phyloP scores from a whole-genome alignment of 2,329 filamentous ascomycete species.

The Ophiostoma angusticollis region DNA sequence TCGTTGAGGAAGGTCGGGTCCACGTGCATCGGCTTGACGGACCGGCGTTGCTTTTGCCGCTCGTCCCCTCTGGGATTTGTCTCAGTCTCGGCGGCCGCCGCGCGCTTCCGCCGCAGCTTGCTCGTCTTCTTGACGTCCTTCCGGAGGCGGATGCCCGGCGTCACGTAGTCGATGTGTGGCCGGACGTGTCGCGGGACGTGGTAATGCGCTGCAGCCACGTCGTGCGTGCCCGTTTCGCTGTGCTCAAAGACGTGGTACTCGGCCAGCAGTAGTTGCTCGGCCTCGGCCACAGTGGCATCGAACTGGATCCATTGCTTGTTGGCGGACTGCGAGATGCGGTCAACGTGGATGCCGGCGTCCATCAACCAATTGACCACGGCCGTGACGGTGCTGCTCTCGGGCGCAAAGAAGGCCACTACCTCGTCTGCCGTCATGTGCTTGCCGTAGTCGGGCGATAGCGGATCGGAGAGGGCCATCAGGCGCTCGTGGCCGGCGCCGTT shows the following conservation, averaged over 20 bases:
- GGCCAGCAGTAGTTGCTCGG: conserved; percentile 16
- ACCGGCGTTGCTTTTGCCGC: conserved; percentile 2
- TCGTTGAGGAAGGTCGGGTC: conserved; percentile 2
- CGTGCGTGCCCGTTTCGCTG: conserved; percentile 11
- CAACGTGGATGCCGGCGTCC: conserved; percentile 19
- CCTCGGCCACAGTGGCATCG: conserved; percentile 17
- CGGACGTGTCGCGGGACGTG: conserved; percentile 35
- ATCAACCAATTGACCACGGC: conserved; percentile 23
- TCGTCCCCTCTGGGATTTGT: no score
- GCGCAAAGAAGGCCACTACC: conserved; percentile 26
- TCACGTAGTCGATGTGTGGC: conserved; percentile 42
- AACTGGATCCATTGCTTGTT: conserved; percentile 19
- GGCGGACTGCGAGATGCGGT: conserved; percentile 13
- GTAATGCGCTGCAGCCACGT: conserved; percentile 17
- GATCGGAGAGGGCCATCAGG: conserved; percentile 21
- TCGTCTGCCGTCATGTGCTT: conserved; percentile 26
- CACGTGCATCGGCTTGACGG: conserved; percentile 1
- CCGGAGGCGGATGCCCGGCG: conserved; percentile 39
- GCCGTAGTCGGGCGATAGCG: conserved; percentile 21
- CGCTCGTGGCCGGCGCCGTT: conserved; percentile 18
- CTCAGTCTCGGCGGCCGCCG: not conserved
- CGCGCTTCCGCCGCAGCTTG: conserved; percentile 1
- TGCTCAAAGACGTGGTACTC: conserved; percentile 18
- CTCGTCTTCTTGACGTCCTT: conserved; percentile 5
- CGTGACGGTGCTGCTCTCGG: conserved; percentile 20